Evolutionary conservation across 2,329 filamentous ascomycete genomes (phyloP).

Genomic region (Claviceps humidiphila): DNA sequence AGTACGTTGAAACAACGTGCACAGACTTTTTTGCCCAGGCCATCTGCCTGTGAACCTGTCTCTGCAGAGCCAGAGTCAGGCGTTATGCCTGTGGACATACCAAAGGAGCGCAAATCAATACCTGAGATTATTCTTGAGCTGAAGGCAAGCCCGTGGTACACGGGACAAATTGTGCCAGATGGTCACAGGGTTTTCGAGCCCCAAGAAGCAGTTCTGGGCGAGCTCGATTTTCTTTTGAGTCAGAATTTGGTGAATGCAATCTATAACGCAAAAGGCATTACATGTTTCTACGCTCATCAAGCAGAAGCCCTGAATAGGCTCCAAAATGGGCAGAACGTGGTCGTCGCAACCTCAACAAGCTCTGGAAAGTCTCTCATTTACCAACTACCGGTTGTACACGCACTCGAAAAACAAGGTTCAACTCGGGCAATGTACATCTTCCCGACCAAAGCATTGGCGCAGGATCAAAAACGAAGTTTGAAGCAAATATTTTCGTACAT

Average conservation of each 20-base stretch:
- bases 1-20: constrained; percentile 46
- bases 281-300: constrained; percentile 79
- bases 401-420: constrained; percentile 62
- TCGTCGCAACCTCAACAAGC: constrained; percentile 87
- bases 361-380: constrained; percentile 98
- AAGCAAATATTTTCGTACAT: constrained; percentile 75
- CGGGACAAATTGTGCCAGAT: constrained; percentile 81
- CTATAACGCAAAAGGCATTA: constrained; percentile 83
- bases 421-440: constrained; percentile 96
- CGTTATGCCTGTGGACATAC: constrained; percentile 57
- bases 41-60: constrained; percentile 28
- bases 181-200: constrained; percentile 85
- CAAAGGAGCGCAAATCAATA: constrained; percentile 65
- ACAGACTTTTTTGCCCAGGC: constrained; percentile 48
- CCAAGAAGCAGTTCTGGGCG: constrained; percentile 68
- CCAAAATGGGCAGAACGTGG: constrained; percentile 69
- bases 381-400: constrained; percentile 81
- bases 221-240: constrained; percentile 74
- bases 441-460: constrained; percentile 88
- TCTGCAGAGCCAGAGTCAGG: constrained; percentile 20
- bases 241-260: constrained; percentile 91
- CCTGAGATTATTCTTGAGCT: constrained; percentile 77
- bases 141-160: constrained; percentile 75
- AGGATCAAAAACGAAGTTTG: constrained; percentile 83
- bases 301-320: constrained; percentile 85